phyloP scores from a whole-genome alignment of 2,329 filamentous ascomycete species.

The Stagonosporopsis rhizophila region DNA sequence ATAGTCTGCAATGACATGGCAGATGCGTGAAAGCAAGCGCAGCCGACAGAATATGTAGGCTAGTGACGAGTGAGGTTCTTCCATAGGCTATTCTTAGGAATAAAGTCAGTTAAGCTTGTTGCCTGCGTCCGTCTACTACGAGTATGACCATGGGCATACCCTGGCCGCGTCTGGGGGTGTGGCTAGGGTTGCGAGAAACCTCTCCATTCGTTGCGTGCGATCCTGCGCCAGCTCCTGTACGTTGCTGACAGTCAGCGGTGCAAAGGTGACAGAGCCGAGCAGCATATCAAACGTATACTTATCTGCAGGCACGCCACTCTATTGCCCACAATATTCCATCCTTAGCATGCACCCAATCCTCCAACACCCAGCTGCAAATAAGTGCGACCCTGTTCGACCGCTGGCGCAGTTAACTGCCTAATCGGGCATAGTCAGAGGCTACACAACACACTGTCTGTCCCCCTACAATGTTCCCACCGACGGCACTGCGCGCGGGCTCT shows the following conservation, averaged over 20 bases:
- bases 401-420: constrained; percentile 20
- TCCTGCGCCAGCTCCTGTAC: background rate
- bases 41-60: constrained; percentile 37
- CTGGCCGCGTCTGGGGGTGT: constrained; percentile 28
- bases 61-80: constrained; percentile 15
- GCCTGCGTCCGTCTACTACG: constrained; percentile 8
- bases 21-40: constrained; percentile 33
- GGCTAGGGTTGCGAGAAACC: constrained; percentile 28
- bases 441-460: constrained; percentile 36
- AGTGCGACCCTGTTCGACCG: constrained; percentile 28
- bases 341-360: constrained; percentile 14
- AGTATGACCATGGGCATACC: constrained; percentile 5
- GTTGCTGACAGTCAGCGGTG: constrained; percentile 6
- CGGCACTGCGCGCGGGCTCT: constrained; percentile 24
- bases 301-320: constrained; percentile 13
- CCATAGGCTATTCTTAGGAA: constrained; percentile 42
- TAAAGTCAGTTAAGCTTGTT: constrained; percentile 41
- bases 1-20: constrained; percentile 29
- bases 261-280: constrained; percentile 2
- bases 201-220: constrained; percentile 14
- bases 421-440: constrained; percentile 25
- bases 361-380: constrained; percentile 34
- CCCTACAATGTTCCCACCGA: constrained; percentile 18
- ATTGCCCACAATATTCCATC: constrained; percentile 1
- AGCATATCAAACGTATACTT: constrained; percentile 6